phyloP scores from a whole-genome alignment of 140 eudicot species.

The Oenanthe javanica region DNA sequence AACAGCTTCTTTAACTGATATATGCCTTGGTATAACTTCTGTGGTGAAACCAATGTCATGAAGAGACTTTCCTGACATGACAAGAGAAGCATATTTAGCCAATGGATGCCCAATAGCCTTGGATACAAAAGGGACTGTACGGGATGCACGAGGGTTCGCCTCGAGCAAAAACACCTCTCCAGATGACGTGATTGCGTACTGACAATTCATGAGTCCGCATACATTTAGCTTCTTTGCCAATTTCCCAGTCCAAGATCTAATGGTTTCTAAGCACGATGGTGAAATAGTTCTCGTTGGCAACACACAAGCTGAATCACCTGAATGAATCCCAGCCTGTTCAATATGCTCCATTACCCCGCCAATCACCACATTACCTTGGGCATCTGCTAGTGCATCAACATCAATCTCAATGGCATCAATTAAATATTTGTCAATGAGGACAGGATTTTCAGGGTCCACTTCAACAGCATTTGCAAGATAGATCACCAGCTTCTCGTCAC shows the following conservation, averaged over 20 bases:
- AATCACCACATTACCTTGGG: conserved; percentile 79
- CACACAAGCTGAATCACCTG: conserved; percentile 95
- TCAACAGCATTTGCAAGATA: conserved; percentile 77
- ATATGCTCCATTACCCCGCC: conserved; percentile 99
- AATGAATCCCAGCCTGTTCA: conserved; percentile 95
- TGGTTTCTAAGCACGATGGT: conserved; percentile 50
- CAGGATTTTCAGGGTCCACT: conserved; percentile 96
- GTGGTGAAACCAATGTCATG: conserved; percentile 50
- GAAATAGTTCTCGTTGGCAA: conserved; percentile 82
- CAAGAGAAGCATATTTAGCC: conserved; percentile 90
- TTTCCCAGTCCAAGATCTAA: conserved; percentile 77
- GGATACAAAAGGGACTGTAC: conserved; percentile 96
- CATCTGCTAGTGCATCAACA: conserved; percentile 79
- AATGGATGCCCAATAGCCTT: conserved; percentile 93
- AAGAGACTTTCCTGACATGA: conserved; percentile 88
- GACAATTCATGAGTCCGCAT: conserved; percentile 94
- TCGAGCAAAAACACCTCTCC: conserved; percentile 85
- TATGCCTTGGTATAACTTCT: conserved; percentile 75
- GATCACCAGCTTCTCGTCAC: conserved; percentile 64
- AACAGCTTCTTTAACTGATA: conserved; percentile 94
- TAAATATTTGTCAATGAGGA: conserved; percentile 68
- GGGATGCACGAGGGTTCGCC: conserved; percentile 93
- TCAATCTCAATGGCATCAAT: conserved; percentile 90
- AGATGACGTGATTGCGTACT: conserved; percentile 67
- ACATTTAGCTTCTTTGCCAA: conserved; percentile 74